Evolutionary conservation across 371 early-diverging fungal species (phyloP).

Genomic region (Lichtheimia corymbifera): DNA sequence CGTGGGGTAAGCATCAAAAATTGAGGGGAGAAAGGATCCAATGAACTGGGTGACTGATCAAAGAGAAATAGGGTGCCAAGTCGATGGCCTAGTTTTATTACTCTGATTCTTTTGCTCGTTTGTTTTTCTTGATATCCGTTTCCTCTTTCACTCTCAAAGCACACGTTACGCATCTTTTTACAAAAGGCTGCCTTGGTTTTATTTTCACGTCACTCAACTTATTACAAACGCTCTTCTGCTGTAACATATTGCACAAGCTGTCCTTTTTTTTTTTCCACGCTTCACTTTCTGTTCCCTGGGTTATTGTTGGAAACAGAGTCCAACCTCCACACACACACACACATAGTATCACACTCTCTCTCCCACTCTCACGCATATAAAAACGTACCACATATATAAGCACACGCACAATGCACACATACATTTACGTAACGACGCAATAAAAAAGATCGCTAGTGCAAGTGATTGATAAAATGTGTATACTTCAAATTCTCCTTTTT

Average conservation of each 20-base stretch:
- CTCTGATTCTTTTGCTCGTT: background rate
- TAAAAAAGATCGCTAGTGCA: no score
- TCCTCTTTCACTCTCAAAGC: background rate
- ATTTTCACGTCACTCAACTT: conserved; percentile 1
- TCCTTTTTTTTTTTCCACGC: background rate
- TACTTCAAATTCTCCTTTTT: no score
- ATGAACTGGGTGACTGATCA: no score
- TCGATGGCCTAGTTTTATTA: background rate
- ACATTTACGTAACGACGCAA: no score
- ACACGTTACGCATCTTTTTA: background rate
- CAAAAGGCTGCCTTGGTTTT: background rate
- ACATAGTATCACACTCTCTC: background rate
- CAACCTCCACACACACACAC: background rate
- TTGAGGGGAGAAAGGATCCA: background rate
- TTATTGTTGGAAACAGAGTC: background rate
- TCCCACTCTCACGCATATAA: background rate
- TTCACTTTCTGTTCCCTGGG: background rate
- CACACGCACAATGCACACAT: no score
- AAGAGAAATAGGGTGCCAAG: no score
- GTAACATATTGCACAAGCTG: conserved; percentile 13
- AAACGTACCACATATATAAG: no score
- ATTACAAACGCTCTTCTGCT: conserved; percentile 9
- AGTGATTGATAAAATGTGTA: no score
- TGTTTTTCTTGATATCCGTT: conserved; percentile 3
- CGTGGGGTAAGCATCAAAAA: conserved; percentile 5